Conservation (phyloP, 2,329 filamentous ascomycete genomes). For the Diaporthe ampelina region DNA sequence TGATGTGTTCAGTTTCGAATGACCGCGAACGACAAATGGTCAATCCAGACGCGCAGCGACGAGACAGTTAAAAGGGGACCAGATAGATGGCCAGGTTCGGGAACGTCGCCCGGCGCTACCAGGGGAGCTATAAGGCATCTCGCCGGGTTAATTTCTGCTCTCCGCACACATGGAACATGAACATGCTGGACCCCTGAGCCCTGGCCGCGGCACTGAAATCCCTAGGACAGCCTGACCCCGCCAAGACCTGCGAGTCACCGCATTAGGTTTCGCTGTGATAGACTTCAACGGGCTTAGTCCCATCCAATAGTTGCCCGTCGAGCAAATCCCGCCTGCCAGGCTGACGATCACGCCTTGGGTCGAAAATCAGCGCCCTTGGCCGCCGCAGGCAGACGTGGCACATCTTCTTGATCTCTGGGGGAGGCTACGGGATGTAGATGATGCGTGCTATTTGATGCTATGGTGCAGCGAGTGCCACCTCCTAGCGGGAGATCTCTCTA, state of each 20-base stretch:
- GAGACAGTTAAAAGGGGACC: not conserved
- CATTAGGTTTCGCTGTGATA: conserved; percentile 33
- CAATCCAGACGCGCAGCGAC: not conserved
- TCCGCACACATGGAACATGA: conserved; percentile 21
- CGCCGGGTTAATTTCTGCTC: conserved; percentile 30
- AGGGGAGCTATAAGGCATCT: conserved; percentile 4
- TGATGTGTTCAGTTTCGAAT: not conserved
- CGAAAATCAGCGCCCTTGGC: conserved; percentile 16
- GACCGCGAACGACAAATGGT: not conserved
- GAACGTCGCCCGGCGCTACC: not conserved
- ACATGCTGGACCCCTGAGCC: conserved; percentile 20
- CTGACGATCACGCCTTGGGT: conserved; percentile 15
- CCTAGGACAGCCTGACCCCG: conserved; percentile 21
- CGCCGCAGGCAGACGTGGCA: not conserved
- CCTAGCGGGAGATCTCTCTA: conserved; percentile 8
- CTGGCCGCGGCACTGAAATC: conserved; percentile 16
- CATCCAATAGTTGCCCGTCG: not conserved
- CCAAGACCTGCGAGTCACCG: conserved; percentile 1
- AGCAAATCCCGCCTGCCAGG: conserved; percentile 15
- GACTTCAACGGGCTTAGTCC: conserved; percentile 22
- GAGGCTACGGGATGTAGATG: not conserved
- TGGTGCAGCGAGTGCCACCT: not conserved
- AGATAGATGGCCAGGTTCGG: no score
- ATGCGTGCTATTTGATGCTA: conserved; percentile 4
- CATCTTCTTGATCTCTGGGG: not conserved